Evolutionary conservation across 352 stramenopile species (phyloP), one percentile per base, ranked within the genome.

Genomic region (Paralagenidium karlingii): DNA sequence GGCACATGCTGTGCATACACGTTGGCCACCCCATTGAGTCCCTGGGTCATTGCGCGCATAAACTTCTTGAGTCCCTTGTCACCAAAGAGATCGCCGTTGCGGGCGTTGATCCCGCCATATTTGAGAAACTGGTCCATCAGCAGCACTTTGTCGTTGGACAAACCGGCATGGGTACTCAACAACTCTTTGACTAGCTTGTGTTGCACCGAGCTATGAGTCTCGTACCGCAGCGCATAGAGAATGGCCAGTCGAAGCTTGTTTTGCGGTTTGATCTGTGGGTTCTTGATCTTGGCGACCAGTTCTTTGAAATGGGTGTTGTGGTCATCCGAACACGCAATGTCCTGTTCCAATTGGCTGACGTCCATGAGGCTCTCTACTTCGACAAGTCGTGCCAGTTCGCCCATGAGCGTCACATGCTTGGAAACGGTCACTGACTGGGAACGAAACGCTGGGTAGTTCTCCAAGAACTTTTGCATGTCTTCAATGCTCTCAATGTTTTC

Each of bases 391-490:
- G 89, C 87, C 19, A 99, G 61, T 58, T 99, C 96, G 38, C 87
- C 85, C 78, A 99, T 97, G 36, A 99, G 79, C 26, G 96, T 96
- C 40, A 99, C 94, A 62, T 99, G 96, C 67, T 99, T 99, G 24
- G 85, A 97, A 5, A 99, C 95, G 25, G 95, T 97, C 39, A 98
- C 89, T 0, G 79, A 95, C 60, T 97, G 78, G 40, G 90, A 95
- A 38, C 94, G 64, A 49, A 99, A 94, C 25, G 96, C 87, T 8
- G 94, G 93, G 59, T 97, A 99, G 46, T 95, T 95, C 34, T 99
- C 92, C 75, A 99, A 80, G 51, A 99, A 99, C 13, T 73, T 66
- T 62, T 99, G 95, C 96, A 99, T 99, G 62, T 99, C 96, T 59
- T 99, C 96, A 52, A 91, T 87, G 19, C 71, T 87, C 43, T 81